A percentile compares a stretch with the other conserved stretches of the same genome.
phyloP scores from a whole-genome alignment of 164 flowering plant genomes.

The Litsea cubeba region DNA sequence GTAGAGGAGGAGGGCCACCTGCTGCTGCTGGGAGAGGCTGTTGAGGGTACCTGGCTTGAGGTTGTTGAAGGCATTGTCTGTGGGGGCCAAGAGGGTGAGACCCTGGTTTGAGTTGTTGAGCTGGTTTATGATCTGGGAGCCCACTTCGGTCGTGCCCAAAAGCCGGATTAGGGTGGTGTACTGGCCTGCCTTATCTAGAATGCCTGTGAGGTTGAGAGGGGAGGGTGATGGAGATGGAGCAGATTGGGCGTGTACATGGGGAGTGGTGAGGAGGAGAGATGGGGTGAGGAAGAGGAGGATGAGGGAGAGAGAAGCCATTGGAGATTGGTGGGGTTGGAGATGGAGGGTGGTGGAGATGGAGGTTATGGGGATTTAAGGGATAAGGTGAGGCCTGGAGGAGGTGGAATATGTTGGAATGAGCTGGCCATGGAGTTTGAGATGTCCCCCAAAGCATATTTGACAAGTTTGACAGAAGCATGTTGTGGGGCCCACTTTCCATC shows the following conservation, averaged over 20 bases:
- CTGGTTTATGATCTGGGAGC: slow-evolving; percentile 50
- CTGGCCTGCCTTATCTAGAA: slow-evolving; percentile 57
- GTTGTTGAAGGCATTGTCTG: slow-evolving; percentile 80
- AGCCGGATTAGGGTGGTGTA: slow-evolving; percentile 57
- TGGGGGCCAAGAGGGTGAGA: slow-evolving; percentile 78
- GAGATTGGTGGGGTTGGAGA: slow-evolving; percentile 4
- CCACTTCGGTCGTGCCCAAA: slow-evolving; percentile 40
- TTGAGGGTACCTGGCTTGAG: slow-evolving; percentile 63
- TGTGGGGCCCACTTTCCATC: too few species aligned
- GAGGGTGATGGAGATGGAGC: slow-evolving; percentile 25
- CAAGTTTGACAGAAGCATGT: too few species aligned
- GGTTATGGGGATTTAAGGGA: slow-evolving; percentile 25
- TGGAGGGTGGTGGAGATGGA: slow-evolving; percentile 5
- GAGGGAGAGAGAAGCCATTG: slow-evolving; percentile 17
- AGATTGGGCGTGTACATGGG: slow-evolving; percentile 27
- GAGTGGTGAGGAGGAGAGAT: slow-evolving; percentile 23
- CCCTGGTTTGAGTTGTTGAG: slow-evolving; percentile 70
- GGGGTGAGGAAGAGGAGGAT: slow-evolving; percentile 20
- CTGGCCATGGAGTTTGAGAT: slow-evolving; percentile 25
- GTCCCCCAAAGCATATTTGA: too few species aligned
- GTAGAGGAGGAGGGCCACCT: slow-evolving; percentile 54
- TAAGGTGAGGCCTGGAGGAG: slow-evolving; percentile 15
- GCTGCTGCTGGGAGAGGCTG: slow-evolving; percentile 38
- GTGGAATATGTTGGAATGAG: slow-evolving; percentile 49
- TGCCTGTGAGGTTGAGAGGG: slow-evolving; percentile 56